Evolutionary conservation across 208 protist genomes (phyloP).

Genomic region (Novymonas esmeraldas): DNA sequence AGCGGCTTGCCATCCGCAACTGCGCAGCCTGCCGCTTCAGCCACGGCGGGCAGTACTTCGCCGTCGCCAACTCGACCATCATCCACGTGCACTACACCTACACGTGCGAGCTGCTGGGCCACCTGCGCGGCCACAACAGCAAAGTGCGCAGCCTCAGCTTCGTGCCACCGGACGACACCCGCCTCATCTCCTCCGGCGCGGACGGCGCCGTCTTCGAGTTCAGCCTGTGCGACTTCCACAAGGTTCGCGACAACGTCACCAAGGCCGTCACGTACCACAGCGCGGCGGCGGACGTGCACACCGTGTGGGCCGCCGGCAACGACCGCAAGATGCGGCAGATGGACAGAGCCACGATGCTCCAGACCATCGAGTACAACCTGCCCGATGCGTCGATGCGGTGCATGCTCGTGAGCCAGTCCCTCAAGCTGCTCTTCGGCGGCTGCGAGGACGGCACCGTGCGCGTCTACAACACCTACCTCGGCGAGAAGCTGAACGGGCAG

Average conservation of each 20-base stretch:
- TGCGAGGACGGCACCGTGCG: constrained; percentile 93
- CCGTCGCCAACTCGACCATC: constrained; percentile 94
- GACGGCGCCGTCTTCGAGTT: constrained; percentile 97
- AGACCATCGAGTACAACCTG: constrained; percentile 73
- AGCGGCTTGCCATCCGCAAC: constrained; percentile 93
- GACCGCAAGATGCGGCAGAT: constrained; percentile 94
- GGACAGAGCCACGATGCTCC: constrained; percentile 62
- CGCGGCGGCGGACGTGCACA: constrained; percentile 76
- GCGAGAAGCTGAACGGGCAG: constrained; percentile 62
- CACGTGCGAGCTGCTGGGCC: constrained; percentile 95
- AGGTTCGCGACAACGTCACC: constrained; percentile 91
- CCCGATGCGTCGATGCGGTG: constrained; percentile 75
- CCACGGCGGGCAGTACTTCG: constrained; percentile 96
- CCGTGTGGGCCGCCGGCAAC: constrained; percentile 94
- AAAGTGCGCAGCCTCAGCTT: constrained; percentile 92
- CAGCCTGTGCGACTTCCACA: constrained; percentile 92
- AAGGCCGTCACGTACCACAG: constrained; percentile 94
- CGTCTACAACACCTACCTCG: constrained; percentile 91
- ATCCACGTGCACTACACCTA: constrained; percentile 97
- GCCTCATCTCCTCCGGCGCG: constrained; percentile 89
- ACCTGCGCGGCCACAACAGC: constrained; percentile 95
- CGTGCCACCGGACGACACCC: constrained; percentile 92
- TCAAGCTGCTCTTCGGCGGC: constrained; percentile 95
- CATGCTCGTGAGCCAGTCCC: constrained; percentile 83
- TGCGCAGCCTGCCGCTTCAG: constrained; percentile 95